These are phyloP conservation scores for Strobilomyces confusus DNA, from an alignment of 768 basidiomycete genomes.

Conservation along the genomic window DNA sequence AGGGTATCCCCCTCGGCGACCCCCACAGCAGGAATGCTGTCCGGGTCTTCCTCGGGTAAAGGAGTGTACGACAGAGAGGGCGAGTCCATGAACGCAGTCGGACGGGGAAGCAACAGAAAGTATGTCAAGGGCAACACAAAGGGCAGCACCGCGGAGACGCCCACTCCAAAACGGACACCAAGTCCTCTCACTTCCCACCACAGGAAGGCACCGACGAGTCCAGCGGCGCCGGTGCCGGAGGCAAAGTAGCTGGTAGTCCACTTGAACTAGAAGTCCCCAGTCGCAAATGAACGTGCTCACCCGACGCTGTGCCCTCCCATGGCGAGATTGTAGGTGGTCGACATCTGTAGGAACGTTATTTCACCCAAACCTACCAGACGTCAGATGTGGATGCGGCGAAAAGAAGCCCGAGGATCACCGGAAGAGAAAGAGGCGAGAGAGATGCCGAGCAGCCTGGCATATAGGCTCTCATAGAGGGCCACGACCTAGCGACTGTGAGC, in stretches of 20 bases:
- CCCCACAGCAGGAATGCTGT: constrained; percentile 10
- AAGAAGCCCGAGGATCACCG: constrained; percentile 40
- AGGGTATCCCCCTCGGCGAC: constrained; percentile 30
- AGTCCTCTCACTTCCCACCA: constrained; percentile 93
- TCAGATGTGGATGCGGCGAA: neutral
- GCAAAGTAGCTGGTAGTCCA: constrained; percentile 71
- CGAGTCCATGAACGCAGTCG: constrained; percentile 45
- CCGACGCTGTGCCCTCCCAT: constrained; percentile 79
- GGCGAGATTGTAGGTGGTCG: constrained; percentile 71
- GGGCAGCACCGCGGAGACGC: constrained; percentile 83
- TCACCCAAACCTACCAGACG: constrained; percentile 79
- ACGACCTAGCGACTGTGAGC: constrained; percentile 53
- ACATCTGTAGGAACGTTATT: constrained; percentile 89
- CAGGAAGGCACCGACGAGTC: constrained; percentile 84
- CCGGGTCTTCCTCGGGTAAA: constrained; percentile 34
- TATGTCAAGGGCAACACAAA: constrained; percentile 75
- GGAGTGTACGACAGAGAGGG: constrained; percentile 35
- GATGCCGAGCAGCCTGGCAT: constrained; percentile 76
- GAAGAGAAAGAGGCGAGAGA: constrained; percentile 68
- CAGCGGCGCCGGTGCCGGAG: constrained; percentile 91
- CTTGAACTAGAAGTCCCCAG: neutral
- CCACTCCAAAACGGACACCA: constrained; percentile 81
- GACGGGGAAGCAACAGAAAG: constrained; percentile 70
- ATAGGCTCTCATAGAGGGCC: constrained; percentile 62
- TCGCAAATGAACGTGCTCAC: constrained; percentile 34